phyloP scores from a whole-genome alignment of 1,139 yeast species.

The Candida sojae region DNA sequence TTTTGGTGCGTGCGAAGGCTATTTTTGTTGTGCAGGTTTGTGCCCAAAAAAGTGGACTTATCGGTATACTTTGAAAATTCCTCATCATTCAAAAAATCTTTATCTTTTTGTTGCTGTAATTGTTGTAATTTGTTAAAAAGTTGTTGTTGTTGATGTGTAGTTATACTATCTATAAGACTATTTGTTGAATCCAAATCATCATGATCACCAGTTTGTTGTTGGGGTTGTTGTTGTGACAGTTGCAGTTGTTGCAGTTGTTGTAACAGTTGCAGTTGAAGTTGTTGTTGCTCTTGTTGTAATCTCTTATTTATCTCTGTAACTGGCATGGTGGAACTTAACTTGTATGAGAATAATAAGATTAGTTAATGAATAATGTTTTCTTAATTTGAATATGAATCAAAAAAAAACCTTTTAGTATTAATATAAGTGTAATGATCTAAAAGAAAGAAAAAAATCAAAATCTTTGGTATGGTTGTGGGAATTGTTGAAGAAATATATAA shows the following conservation, averaged over 20 bases:
- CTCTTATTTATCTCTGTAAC: slow-evolving; percentile 12
- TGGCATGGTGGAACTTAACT: slow-evolving; percentile 10
- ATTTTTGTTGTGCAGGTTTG: slow-evolving; percentile 2
- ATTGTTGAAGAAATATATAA: too few species aligned
- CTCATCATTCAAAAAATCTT: slow-evolving; percentile 6
- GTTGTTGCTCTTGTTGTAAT: slow-evolving; percentile 1
- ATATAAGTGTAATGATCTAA: not conserved
- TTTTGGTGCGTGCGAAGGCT: not conserved
- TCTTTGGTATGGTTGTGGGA: too few species aligned
- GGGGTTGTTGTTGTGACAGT: slow-evolving; percentile 5
- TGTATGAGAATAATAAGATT: too few species aligned
- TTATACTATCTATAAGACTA: slow-evolving; percentile 4
- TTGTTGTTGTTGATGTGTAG: slow-evolving; percentile 10
- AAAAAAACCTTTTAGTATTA: not conserved
- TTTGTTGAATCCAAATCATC: slow-evolving; percentile 5
- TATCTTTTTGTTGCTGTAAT: slow-evolving; percentile 9
- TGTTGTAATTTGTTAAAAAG: slow-evolving; percentile 11
- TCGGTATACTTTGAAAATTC: slow-evolving; percentile 8
- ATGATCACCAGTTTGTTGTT: slow-evolving; percentile 5
- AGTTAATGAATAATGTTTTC: too few species aligned
- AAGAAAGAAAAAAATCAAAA: too few species aligned
- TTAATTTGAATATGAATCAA: not conserved
- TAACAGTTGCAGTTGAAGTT: slow-evolving; percentile 3
- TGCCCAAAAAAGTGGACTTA: slow-evolving; percentile 10
- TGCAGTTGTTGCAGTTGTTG: slow-evolving; percentile 1